These are phyloP conservation scores for Bipolaris bicolor DNA, from an alignment of 2,329 filamentous ascomycete species.

Conservation along the genomic window DNA sequence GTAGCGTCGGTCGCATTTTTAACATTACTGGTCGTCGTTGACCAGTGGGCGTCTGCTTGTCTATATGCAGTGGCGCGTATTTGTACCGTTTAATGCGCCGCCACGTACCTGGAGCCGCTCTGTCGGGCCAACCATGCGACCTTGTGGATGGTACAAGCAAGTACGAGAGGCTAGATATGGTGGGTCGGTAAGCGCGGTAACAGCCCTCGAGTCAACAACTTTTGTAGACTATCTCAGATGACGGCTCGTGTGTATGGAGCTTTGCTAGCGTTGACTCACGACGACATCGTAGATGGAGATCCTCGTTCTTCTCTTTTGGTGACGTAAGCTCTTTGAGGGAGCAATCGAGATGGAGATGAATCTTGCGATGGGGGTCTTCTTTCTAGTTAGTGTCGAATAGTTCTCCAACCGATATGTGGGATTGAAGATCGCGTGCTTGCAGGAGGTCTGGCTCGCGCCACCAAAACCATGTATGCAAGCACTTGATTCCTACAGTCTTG, in stretches of 20 bases:
- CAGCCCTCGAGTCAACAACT: slow-evolving; percentile 1
- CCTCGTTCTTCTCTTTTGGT: not conserved
- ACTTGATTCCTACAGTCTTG: no score
- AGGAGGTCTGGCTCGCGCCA: no score
- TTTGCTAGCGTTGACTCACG: not conserved
- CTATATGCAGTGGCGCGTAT: slow-evolving; percentile 1
- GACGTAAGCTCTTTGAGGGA: not conserved
- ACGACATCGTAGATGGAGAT: not conserved
- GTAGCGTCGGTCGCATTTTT: slow-evolving; percentile 3
- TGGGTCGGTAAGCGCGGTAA: slow-evolving; percentile 3
- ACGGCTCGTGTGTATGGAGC: not conserved
- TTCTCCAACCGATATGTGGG: not conserved
- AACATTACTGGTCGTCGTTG: slow-evolving; percentile 2
- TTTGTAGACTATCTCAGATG: not conserved
- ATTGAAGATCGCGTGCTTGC: no score
- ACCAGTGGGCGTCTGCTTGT: not conserved
- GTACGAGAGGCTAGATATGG: not conserved
- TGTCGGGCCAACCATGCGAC: slow-evolving; percentile 5
- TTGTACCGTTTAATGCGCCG: slow-evolving; percentile 28
- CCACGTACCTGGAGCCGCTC: slow-evolving; percentile 15
- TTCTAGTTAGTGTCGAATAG: not conserved
- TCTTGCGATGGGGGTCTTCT: not conserved
- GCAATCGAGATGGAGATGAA: not conserved
- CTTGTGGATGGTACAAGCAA: not conserved
- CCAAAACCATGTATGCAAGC: no score